Base-by-base conservation (phyloP, 1,139 yeast genomes). In the Cylindricascospora bacillispora region DNA sequence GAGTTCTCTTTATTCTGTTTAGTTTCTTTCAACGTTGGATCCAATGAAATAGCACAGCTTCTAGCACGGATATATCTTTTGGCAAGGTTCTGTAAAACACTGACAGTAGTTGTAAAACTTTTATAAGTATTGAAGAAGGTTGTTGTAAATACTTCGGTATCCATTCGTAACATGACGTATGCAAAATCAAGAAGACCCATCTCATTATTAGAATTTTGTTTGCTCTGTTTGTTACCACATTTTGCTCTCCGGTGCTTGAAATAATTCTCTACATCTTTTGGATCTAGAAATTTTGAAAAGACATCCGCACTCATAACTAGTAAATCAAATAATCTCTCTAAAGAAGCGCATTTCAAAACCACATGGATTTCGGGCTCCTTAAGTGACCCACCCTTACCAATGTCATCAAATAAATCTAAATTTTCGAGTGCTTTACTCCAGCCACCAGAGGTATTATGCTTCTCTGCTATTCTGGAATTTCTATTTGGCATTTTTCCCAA, bases 51-150 rank as follows among this genome's bases (percentile, higher is more conserved):
- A 0, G 81, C 71, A 22, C 78, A 79, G 16, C 73, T 60, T 28
- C 62, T 62, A 2, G 83, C 73, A 16, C 81, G 77, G 6, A 61
- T 43, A 44, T 71, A 75, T 32, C 83, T 59, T 31, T 54, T 57
- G 1, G 64, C 61, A 24, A 76, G 51, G 27, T 67, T 66, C 21
- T 64, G 67, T 29, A 76, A 49, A 16, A 75, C 53, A 15, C 57
- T 52, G 0, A 57, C 39, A 0, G 81, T 73, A 0, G 78, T 62
- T 29, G 76, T 67, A 42, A 75, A 75, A 37, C 76, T 68, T 36
- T 75, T 61, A 48, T 70, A 76, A 0, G 79, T 71, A 13, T 78
- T 73, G 40, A 76, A 72, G 43, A 75, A 74, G 1, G 79, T 72
- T 34, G 69, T 60, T 0, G 79, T 73, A 40, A 66, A 76, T 9